phyloP scores from a whole-genome alignment of 306 rosid species.

The Oemleria cerasiformis region DNA sequence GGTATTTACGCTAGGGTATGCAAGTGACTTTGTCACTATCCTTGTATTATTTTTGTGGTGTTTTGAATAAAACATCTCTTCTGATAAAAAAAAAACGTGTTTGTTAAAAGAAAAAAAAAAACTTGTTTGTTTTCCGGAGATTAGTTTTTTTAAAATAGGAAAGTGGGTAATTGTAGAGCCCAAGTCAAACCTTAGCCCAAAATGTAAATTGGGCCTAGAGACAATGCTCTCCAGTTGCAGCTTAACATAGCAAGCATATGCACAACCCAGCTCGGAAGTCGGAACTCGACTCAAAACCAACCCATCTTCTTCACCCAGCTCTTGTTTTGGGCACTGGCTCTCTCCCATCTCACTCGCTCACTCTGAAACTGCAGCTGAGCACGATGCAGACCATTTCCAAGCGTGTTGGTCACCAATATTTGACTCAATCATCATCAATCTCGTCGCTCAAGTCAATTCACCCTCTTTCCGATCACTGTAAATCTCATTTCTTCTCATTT shows the following conservation, averaged over 20 bases:
- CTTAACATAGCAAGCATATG: neutral
- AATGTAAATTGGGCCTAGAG: neutral
- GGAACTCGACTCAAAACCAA: neutral
- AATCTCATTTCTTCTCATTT: conserved; percentile 2
- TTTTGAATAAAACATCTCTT: too few relatives aligned
- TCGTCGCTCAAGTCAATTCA: conserved; percentile 46
- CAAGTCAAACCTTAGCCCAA: neutral
- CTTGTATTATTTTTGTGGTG: too few relatives aligned
- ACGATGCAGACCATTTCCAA: conserved; percentile 76
- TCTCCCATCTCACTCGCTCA: neutral
- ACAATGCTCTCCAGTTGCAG: neutral
- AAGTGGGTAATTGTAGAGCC: too few relatives aligned
- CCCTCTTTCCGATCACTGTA: conserved; percentile 65
- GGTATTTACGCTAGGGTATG: too few relatives aligned
- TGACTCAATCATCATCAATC: conserved; percentile 39
- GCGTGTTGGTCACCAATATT: conserved; percentile 64
- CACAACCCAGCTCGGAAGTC: neutral
- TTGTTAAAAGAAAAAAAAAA: too few relatives aligned
- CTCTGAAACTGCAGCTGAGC: conserved; percentile 31
- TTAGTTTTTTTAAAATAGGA: too few relatives aligned
- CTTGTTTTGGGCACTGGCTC: neutral
- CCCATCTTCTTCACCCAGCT: neutral
- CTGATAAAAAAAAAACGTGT: too few relatives aligned
- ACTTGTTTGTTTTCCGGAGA: too few relatives aligned
- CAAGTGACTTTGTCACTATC: too few relatives aligned